Percentiles rank a stretch among this genome's conserved stretches.
Evolutionary conservation across 2,329 filamentous ascomycete genomes (phyloP).

Genomic region (Colletotrichum lini): DNA sequence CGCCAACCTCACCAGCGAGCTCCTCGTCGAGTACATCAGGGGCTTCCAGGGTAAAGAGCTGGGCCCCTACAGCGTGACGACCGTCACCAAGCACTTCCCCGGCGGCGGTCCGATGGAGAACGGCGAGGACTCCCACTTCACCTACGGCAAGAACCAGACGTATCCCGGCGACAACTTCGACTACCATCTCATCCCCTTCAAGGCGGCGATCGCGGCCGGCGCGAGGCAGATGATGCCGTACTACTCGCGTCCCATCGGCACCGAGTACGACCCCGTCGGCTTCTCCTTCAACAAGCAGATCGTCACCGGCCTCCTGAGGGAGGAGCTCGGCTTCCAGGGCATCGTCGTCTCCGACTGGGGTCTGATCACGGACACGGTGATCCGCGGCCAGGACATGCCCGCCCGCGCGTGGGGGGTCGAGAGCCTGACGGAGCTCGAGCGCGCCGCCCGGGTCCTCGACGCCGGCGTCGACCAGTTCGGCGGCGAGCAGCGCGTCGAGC

Average conservation of each 20-base stretch:
- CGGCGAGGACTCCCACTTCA: conserved; percentile 67
- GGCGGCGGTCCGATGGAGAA: conserved; percentile 64
- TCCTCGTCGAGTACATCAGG: conserved; percentile 60
- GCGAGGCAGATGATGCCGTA: conserved; percentile 68
- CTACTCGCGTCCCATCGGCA: conserved; percentile 63
- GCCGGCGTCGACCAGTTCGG: conserved; percentile 68
- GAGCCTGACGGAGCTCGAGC: conserved; percentile 57
- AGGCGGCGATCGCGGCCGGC: conserved; percentile 63
- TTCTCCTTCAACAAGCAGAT: conserved; percentile 67
- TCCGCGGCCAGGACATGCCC: conserved; percentile 60
- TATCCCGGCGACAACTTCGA: conserved; percentile 67
- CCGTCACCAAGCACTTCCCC: conserved; percentile 69
- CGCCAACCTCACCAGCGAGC: conserved; percentile 55
- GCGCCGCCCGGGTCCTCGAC: conserved; percentile 60
- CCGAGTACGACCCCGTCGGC: conserved; percentile 61
- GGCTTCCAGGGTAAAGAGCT: conserved; percentile 62
- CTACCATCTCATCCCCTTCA: conserved; percentile 65
- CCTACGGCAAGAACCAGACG: conserved; percentile 65
- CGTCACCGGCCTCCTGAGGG: conserved; percentile 63
- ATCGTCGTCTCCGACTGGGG: conserved; percentile 69
- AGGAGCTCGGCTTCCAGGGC: conserved; percentile 64
- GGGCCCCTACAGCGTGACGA: conserved; percentile 60
- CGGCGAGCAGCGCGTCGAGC: conserved; percentile 63
- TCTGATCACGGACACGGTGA: conserved; percentile 61
- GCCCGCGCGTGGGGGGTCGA: conserved; percentile 67